Evolutionary conservation across 192 early-diverging fungal species (phyloP), one percentile per base, ranked within the genome.

Genomic region (Mortierella claussenii): DNA sequence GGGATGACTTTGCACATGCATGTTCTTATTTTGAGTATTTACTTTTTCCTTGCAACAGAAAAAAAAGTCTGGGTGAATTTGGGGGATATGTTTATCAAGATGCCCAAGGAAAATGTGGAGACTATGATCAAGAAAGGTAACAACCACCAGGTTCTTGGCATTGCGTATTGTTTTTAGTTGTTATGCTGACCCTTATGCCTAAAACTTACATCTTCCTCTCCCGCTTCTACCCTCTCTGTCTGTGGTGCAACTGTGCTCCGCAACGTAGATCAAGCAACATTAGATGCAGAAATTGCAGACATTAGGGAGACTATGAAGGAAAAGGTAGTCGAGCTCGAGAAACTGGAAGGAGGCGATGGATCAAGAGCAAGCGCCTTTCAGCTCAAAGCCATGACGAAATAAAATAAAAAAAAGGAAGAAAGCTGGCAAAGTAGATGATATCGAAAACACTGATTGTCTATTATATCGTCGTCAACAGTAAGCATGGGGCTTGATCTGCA

Each of bases 31-130:
- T n/a, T n/a, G n/a, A 36, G 10, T 11, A 42, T 42, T 11, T 10
- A 5, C 13, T 20, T 20, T 36, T n/a, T n/a, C 40, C 13, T 24
- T 21, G 26, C n/a, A 8, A 63, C 66, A 85, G 84, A 83, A 50
- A 81, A 80, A 32, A 89, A 89, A 49, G 49, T 81, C 15, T 89
- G 88, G 88, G 68, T 86, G 23, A 83, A 81, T 36, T 60, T 87
- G 26, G 88, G 88, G 23, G 85, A 89, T 34, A 79, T 89, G 79
- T 89, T 89, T 65, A 58, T 89, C 23, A 83, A 81, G 34, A 36
- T 89, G 55, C 84, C 86, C 17, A 83, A 80, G 17, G 40, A 79
- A n/a, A 79, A 82, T 17, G 74, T 85, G 10, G 71, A 81, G n/a
- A 58, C 69, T 13, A 76, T 83, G 68, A 81, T 89, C 21, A 79